phyloP scores from a whole-genome alignment of 1,139 yeast genomes.

The Hyphopichia burtonii region DNA sequence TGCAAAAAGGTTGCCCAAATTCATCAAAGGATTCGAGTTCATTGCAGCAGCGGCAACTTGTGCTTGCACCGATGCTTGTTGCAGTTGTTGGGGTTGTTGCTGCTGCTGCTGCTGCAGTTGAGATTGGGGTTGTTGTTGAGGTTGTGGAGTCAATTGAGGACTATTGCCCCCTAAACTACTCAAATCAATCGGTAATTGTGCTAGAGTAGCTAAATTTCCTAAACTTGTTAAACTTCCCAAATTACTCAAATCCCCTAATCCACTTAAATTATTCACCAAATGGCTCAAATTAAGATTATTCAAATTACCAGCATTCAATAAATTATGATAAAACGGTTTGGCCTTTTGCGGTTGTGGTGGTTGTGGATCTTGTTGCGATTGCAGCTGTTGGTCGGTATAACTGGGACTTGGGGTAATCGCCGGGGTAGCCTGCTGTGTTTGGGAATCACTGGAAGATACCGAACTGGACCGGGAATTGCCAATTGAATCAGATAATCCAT shows the following conservation, averaged over 20 bases:
- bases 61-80: not conserved
- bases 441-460: conserved; percentile 4
- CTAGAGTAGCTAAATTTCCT: conserved; percentile 43
- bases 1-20: not conserved
- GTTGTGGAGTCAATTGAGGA: not conserved
- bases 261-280: conserved; percentile 43
- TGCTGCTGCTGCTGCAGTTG: conserved; percentile 15
- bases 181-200: conserved; percentile 45
- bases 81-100: conserved; percentile 15
- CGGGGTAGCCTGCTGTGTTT: conserved; percentile 22
- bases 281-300: conserved; percentile 46
- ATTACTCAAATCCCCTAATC: conserved; percentile 33
- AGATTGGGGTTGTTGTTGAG: conserved; percentile 4
- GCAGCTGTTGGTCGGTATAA: not conserved
- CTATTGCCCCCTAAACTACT: conserved; percentile 30
- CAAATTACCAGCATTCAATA: conserved; percentile 44
- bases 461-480: not conserved
- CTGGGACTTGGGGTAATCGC: conserved; percentile 17
- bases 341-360: not conserved
- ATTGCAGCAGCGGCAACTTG: conserved; percentile 4
- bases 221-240: conserved; percentile 42
- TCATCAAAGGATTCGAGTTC: conserved; percentile 1
- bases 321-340: conserved; percentile 2
- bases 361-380: not conserved
- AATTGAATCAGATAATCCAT: not conserved